Percentiles rank a stretch among this genome's conserved stretches.
phyloP scores from a whole-genome alignment of 495 filamentous ascomycete genomes.

The Daldinia bambusicola region DNA sequence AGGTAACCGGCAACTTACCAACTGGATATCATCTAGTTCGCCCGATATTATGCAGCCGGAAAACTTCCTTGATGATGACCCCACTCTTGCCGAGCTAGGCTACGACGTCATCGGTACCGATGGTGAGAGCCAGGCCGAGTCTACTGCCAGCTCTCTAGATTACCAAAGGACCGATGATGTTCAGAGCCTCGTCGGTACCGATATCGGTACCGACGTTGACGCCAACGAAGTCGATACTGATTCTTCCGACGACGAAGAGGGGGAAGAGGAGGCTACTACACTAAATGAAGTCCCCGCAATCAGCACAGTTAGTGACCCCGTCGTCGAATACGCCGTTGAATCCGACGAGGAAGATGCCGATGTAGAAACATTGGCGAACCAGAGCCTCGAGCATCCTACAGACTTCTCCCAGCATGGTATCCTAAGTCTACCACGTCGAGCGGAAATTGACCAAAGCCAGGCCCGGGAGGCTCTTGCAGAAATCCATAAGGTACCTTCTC shows the following conservation, averaged over 20 bases:
- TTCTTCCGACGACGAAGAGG: conserved; percentile 52
- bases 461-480: conserved; percentile 15
- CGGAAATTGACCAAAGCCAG: conserved; percentile 25
- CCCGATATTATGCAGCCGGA: conserved; percentile 60
- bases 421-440: conserved; percentile 20
- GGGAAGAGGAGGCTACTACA: conserved; percentile 47
- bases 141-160: conserved; percentile 59
- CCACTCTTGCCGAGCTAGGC: conserved; percentile 64
- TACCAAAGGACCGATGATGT: conserved; percentile 61
- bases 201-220: conserved; percentile 54
- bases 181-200: conserved; percentile 64
- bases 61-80: conserved; percentile 53
- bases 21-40: conserved; percentile 63
- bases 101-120: conserved; percentile 66
- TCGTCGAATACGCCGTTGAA: conserved; percentile 45
- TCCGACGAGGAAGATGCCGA: conserved; percentile 50
- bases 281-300: conserved; percentile 29
- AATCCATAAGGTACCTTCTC: conserved; percentile 8
- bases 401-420: conserved; percentile 44
- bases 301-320: conserved; percentile 43
- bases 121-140: conserved; percentile 60
- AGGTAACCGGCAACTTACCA: conserved; percentile 60
- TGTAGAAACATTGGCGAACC: conserved; percentile 45
- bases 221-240: conserved; percentile 49
- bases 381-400: conserved; percentile 47